phyloP scores from a whole-genome alignment of 164 flowering plant genomes.

The Taxillus chinensis region DNA sequence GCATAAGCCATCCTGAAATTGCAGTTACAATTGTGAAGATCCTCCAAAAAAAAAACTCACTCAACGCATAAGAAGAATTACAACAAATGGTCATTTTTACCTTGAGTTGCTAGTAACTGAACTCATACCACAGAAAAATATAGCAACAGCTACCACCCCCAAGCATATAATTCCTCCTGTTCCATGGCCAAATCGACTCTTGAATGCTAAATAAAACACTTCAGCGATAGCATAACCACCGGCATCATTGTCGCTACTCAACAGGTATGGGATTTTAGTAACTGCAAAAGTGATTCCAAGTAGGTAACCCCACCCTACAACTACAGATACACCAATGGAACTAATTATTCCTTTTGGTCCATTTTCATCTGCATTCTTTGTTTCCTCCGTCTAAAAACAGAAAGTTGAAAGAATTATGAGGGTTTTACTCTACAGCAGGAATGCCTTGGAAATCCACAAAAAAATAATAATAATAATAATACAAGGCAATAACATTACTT shows the following conservation, averaged over 20 bases:
- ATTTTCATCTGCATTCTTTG: conserved; percentile 76
- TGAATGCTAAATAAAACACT: conserved; percentile 72
- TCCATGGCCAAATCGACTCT: conserved; percentile 78
- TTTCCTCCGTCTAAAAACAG: conserved; percentile 77
- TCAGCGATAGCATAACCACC: conserved; percentile 96
- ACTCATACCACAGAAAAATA: conserved; percentile 93
- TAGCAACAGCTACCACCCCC: conserved; percentile 74
- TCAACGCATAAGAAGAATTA: conserved; percentile 1
- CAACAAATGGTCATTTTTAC: conserved; percentile 19
- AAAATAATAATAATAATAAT: too few relatives aligned
- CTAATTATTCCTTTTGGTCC: conserved; percentile 95
- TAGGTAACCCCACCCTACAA: conserved; percentile 83
- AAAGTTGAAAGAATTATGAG: conserved; percentile 3
- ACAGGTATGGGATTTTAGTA: conserved; percentile 58
- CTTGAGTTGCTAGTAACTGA: conserved; percentile 86
- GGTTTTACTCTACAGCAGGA: neutral
- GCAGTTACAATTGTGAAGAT: neutral
- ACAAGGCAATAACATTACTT: too few relatives aligned
- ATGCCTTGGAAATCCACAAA: neutral
- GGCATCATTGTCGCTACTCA: conserved; percentile 64
- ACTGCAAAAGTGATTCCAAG: conserved; percentile 81
- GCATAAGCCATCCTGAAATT: conserved; percentile 83
- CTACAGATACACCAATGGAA: conserved; percentile 71
- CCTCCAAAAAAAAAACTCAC: neutral
- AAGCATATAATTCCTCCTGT: conserved; percentile 85